Evolutionary conservation across 2,329 filamentous ascomycete species (phyloP), one percentile per base, ranked within the genome.

Genomic region (Hypocrella siamensis): DNA sequence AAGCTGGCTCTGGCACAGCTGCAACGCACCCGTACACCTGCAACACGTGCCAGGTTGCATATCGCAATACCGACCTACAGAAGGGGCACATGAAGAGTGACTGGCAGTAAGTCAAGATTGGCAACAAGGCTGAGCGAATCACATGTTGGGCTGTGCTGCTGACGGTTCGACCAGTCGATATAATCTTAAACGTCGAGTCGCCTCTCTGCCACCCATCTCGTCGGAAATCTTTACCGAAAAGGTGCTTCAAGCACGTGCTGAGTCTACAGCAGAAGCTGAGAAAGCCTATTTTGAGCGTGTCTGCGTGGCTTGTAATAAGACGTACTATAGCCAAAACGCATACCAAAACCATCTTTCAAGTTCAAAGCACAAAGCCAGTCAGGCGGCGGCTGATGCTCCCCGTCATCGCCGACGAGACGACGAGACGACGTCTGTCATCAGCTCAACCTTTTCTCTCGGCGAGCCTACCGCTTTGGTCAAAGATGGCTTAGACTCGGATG

Each of bases 91-190:
- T 98, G 90, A 85, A 90, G 56, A 90, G 79, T 46, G 90, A 98
- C 61, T 98, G 90, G 90, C 88, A 98, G 80, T 90, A 68, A 61
- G 82, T 76, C n/a, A n/a, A n/a, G n/a, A n/a, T n/a, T n/a, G n/a
- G n/a, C n/a, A n/a, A n/a, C n/a, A n/a, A n/a, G n/a, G n/a, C n/a
- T n/a, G n/a, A n/a, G n/a, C n/a, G n/a, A n/a, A n/a, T n/a, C n/a
- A n/a, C n/a, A n/a, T n/a, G n/a, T n/a, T n/a, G n/a, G n/a, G n/a
- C n/a, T n/a, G n/a, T 16, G 16, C 11, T 34, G 19, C 34, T 35
- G 9, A 32, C 8, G 9, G 26, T 27, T 16, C 19, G 28, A 35
- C 2, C 14, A 90, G 82, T 56, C 78, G 90, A 42, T 94, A 94
- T 59, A 98, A 98, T 54, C 71, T 96, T 46, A 94, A 96, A 63